These are phyloP conservation scores for Scytalidium sp. DNA, from an alignment of 2,329 filamentous ascomycete genomes.

Conservation along the genomic window DNA sequence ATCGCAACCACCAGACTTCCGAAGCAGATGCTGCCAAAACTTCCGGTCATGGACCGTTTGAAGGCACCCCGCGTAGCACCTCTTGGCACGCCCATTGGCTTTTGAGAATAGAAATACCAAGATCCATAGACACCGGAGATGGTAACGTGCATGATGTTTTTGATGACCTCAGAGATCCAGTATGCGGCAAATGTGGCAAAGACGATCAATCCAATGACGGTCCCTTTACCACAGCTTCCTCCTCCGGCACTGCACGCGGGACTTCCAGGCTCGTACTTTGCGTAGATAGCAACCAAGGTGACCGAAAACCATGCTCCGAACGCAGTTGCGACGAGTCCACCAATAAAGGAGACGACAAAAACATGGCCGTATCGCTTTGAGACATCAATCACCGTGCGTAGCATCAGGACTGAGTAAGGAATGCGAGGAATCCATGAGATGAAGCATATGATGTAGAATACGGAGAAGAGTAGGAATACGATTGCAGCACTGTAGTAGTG, in stretches of 20 bases:
- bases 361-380: conserved; percentile 82
- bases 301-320: conserved; percentile 84
- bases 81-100: conserved; percentile 64
- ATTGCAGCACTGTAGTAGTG: conserved; percentile 82
- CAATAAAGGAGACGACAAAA: conserved; percentile 80
- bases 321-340: conserved; percentile 71
- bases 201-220: conserved; percentile 78
- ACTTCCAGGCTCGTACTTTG: conserved; percentile 69
- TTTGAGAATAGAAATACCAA: conserved; percentile 79
- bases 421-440: conserved; percentile 87
- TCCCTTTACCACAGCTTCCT: conserved; percentile 64
- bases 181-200: conserved; percentile 91
- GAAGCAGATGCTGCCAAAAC: conserved; percentile 85
- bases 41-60: conserved; percentile 80
- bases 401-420: conserved; percentile 87
- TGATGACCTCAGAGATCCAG: conserved; percentile 91
- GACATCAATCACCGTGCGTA: conserved; percentile 81
- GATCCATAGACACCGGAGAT: conserved; percentile 87
- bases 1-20: conserved; percentile 84
- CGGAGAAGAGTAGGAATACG: conserved; percentile 78
- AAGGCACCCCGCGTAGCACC: conserved; percentile 82
- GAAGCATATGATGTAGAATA: conserved; percentile 80
- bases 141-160: conserved; percentile 87
- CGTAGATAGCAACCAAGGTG: conserved; percentile 82
- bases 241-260: conserved; percentile 39